Conservation (phyloP, 2,329 filamentous ascomycete species). For the Bipolaris sorokiniana region DNA sequence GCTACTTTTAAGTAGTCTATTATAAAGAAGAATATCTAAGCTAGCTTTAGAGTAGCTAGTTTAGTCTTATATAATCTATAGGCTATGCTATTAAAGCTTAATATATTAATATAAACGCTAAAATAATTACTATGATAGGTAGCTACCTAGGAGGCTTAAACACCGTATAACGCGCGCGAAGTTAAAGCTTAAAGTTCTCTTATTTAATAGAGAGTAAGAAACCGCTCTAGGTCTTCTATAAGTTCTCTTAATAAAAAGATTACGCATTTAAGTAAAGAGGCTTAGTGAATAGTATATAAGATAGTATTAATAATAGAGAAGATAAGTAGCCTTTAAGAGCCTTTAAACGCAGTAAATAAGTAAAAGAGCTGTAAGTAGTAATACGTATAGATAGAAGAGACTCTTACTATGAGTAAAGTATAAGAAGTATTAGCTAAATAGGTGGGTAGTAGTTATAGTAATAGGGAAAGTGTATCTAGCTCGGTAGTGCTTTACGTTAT, state of each 20-base stretch:
- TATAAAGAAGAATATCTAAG: no score
- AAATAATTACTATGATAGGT: conserved; percentile 3
- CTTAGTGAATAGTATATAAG: conserved; percentile 1
- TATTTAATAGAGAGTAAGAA: conserved; percentile 12
- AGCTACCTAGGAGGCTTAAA: not conserved
- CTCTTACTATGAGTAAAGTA: no score
- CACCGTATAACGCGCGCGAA: conserved; percentile 10
- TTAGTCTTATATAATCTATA: no score
- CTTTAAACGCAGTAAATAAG: not conserved
- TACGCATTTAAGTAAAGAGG: not conserved
- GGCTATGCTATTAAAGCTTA: not conserved
- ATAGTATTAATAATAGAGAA: conserved; percentile 9
- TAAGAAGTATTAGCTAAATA: no score
- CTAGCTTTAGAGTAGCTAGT: no score
- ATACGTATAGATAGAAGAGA: no score
- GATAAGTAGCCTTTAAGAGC: not conserved
- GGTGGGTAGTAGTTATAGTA: no score
- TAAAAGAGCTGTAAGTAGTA: no score
- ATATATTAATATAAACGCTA: conserved; percentile 5
- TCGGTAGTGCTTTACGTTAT: no score
- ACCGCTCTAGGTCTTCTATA: no score
- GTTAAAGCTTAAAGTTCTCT: conserved; percentile 12
- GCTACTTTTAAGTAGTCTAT: no score
- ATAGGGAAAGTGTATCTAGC: no score
- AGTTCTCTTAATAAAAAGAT: not conserved